Evolutionary conservation across 306 rosid species (phyloP).

Genomic region (Ammopiptanthus mongolicus): DNA sequence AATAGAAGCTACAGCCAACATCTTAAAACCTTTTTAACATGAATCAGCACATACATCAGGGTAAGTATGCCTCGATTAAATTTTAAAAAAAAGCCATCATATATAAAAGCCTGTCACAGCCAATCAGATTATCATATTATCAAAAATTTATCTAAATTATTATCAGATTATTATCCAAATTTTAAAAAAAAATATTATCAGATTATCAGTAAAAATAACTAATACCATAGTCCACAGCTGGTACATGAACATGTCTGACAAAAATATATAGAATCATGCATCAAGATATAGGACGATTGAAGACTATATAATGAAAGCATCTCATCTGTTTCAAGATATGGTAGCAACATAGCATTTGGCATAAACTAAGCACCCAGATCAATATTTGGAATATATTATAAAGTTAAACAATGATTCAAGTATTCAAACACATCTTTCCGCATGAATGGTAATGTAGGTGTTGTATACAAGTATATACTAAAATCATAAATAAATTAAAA

Average conservation of each 20-base stretch:
- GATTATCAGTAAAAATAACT: constrained; percentile 4
- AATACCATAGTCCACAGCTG: neutral
- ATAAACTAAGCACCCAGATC: constrained; percentile 1
- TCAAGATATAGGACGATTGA: constrained; percentile 16
- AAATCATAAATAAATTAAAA: neutral
- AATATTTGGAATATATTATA: neutral
- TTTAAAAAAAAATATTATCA: neutral
- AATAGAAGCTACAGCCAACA: neutral
- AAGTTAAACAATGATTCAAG: constrained; percentile 48
- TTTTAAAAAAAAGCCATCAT: neutral
- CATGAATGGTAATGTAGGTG: neutral
- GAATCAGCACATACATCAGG: neutral
- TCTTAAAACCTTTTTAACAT: neutral
- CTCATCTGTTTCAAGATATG: neutral
- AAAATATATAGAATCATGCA: neutral
- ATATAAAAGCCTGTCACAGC: constrained; percentile 8
- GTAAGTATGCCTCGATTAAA: neutral
- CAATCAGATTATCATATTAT: neutral
- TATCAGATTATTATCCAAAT: neutral
- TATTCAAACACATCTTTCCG: constrained; percentile 28
- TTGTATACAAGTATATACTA: neutral
- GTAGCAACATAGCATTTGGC: neutral
- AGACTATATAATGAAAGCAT: constrained; percentile 8
- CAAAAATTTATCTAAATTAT: neutral
- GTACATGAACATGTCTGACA: constrained; percentile 8